Evolutionary conservation across 1,284 basidiomycete species (phyloP), one percentile per base, ranked within the genome.

Genomic region (Wallemia mellicola): DNA sequence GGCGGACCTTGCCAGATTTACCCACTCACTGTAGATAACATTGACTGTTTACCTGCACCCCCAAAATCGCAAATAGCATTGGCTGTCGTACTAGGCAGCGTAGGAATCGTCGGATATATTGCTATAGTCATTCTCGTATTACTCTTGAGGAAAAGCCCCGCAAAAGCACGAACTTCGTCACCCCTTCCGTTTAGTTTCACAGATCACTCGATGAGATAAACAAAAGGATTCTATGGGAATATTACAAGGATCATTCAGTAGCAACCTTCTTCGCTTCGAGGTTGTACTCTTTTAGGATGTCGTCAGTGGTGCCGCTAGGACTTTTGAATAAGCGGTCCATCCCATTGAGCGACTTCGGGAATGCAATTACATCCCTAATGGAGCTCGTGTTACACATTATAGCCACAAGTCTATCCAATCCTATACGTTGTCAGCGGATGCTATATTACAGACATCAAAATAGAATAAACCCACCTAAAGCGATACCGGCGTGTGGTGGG

Each of bases 401-500:
- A 19, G 87, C 77, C 77, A 94, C 82, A 63, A 95, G 73, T 38
- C 89, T 79, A 73, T 95, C 91, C 65, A 95, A 86, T 32, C 91
- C 86, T 87, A 26, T 26, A n/a, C n/a, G n/a, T n/a, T n/a, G n/a
- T n/a, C n/a, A n/a, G n/a, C n/a, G n/a, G n/a, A n/a, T n/a, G n/a
- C n/a, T n/a, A n/a, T n/a, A n/a, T n/a, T n/a, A n/a, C n/a, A n/a
- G n/a, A n/a, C n/a, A n/a, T n/a, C n/a, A n/a, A n/a, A n/a, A n/a
- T n/a, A n/a, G n/a, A n/a, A n/a, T n/a, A 30, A 27, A 38, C 74
- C 62, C 67, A 83, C 86, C 87, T 60, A 92, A 73, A 0, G 89
- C 89, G 60, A 95, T 84, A 54, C 89, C 89, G n/a, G 83, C 89
- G 71, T 96, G 89, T 62, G 89, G 89, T 14, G 89, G 91, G 5